A percentile compares a stretch with the other conserved stretches of the same genome.
phyloP scores from a whole-genome alignment of 2,329 filamentous ascomycete genomes.

The Botryotinia calthae region DNA sequence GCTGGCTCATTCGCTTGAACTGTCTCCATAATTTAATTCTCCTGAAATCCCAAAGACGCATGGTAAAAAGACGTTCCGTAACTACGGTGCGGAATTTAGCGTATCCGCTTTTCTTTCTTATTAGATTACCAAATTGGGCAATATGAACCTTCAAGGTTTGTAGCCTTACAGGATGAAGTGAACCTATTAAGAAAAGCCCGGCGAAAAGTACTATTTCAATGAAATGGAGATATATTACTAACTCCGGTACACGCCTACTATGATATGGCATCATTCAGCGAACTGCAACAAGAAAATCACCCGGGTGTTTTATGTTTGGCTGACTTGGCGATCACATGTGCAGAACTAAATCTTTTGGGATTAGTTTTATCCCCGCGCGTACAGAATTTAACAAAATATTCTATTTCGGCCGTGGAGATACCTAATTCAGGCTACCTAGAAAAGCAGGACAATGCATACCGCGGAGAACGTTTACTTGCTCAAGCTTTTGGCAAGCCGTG shows the following conservation, averaged over 20 bases:
- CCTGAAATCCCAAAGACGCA: background rate
- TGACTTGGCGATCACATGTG: background rate
- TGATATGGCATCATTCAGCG: background rate
- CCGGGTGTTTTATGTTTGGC: background rate
- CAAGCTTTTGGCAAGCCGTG: background rate
- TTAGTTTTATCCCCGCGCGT: background rate
- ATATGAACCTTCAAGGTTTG: background rate
- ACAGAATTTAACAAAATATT: background rate
- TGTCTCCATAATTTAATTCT: background rate
- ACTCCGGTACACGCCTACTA: background rate
- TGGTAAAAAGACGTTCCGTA: background rate
- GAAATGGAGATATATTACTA: background rate
- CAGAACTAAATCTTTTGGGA: background rate
- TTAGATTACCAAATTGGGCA: background rate
- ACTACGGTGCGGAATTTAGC: background rate
- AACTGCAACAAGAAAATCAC: background rate
- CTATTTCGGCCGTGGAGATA: background rate
- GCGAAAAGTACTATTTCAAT: background rate
- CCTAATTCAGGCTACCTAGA: background rate
- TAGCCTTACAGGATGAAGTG: background rate
- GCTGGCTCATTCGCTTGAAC: background rate
- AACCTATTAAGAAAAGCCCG: background rate
- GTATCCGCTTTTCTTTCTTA: background rate
- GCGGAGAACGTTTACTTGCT: background rate
- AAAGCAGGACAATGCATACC: background rate